Base-by-base conservation (phyloP, 257 asterid genomes). In the Plantago ovata region DNA sequence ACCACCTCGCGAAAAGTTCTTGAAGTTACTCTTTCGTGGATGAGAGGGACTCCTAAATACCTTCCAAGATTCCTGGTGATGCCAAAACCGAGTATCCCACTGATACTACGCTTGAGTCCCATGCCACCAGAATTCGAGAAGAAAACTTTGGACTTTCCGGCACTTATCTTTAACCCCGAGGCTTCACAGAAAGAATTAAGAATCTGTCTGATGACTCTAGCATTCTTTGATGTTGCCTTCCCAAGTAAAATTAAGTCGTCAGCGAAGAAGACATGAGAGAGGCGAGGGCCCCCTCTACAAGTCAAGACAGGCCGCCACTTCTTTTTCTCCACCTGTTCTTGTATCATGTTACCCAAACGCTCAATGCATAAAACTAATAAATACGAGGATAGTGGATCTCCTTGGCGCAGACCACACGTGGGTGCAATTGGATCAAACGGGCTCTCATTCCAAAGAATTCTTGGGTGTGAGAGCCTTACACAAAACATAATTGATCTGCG, bases 341-440 rank as follows among this genome's bases (percentile, higher is more conserved):
- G 9, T 52, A 52, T 20, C 38, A 20, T 9, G 23, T n/a, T n/a
- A n/a, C n/a, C n/a, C n/a, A n/a, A 38, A 2, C 58, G 58, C 12
- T 52, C 58, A 13, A 52, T 52, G 39, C 58, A 52, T 8, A 52
- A 13, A 3, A 52, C 58, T 3, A 52, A 52, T 9, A 21, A 38
- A 52, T 52, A 52, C 8, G 39, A 38, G 38, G 58, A 52, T 1
- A 52, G 3, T 1, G 58, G 58, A 13, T 52, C 58, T 8, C 58
- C 58, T n/a, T 52, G 58, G 2, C 58, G 5, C 0, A 52, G 3
- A 1, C 58, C 58, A 52, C 58, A 22, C 2, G 39, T 21, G 2
- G 38, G 39, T 3, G 1, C 13, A 23, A 52, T 22, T 1, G 40
- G 40, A 7, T 21, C 39, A 1, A 23, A 10, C 1, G 38, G 7